Evolutionary conservation across 2,329 filamentous ascomycete species (phyloP), one percentile per base, ranked within the genome.

Genomic region (Torrubiellomyces zombiae): DNA sequence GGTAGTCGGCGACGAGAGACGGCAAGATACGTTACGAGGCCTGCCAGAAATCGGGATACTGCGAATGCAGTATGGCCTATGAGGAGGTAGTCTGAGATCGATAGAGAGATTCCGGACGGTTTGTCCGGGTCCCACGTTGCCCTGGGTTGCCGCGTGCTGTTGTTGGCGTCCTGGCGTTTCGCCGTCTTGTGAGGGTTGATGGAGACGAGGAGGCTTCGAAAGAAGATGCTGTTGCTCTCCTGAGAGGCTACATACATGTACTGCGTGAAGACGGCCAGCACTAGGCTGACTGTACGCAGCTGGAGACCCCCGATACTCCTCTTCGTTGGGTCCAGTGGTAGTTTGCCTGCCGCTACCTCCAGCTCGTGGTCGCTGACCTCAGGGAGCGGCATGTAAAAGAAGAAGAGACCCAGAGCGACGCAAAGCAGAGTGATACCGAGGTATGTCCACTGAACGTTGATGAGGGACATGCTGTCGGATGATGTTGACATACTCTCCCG

Each of bases 371-470:
- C 67, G 18, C 54, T 59, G 7, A 70, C 60, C 34, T 74, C 71
- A 1, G 70, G 69, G 3, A 75, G 50, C 1, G 70, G 70, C 57
- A 74, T 68, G 38, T 75, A 76, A 42, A 67, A 75, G 43, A 76
- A 74, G 41, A 75, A 67, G 4, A 75, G 52, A 0, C 71, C 77
- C 3, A 91, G 58, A 3, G 67, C 55, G 26, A 75, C 77, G 29
- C 76, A 79, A 28, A 83, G 73, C 14, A 76, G 57, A 0, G 78
- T 80, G 32, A 86, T 75, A 28, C 73, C 75, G n/a, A 89, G 63
- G 38, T 89, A 89, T 0, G 79, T 78, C 75, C 76, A 91, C 47
- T 89, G 81, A 2, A 86, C 76, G 32, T 76, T 71, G 32, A 78
- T 63, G 3, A 89, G 59, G 2, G 64, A 65, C 16, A 58, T 44